Base-by-base conservation (phyloP, 1,139 yeast genomes). In the Eremothecium coryli region DNA sequence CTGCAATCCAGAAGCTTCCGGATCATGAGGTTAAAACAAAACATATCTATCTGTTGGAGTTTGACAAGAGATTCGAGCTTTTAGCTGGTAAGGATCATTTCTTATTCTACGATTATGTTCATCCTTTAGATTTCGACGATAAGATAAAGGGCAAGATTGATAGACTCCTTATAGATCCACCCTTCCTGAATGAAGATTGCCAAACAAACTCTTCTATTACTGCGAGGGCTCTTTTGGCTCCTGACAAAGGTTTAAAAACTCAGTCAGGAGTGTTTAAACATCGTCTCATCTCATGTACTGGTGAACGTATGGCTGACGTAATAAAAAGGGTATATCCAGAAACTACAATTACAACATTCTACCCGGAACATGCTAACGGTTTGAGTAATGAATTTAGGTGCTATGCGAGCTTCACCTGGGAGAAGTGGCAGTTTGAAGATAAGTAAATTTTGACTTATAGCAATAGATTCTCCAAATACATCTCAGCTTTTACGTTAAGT, bases 321-420 rank as follows among this genome's bases (percentile, higher is more conserved):
- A 72, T 85, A 26, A 53, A 62, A 26, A 64, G 66, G 35, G 71
- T 71, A 15, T 85, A 85, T 49, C 82, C 86, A 5, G 82, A 69
- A 35, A 66, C 81, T 2, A 49, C 60, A 18, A 66, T 74, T 35
- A 85, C 95, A 0, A 62, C 68, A 26, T 86, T 81, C 56, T 56
- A 59, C 32, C 95, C 95, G 0, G 80, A 79, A 46, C 95, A 86
- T 53, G 77, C 77, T 38, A 81, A 82, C 48, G 94, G 94, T 0
- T 66, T 86, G 39, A 78, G 88, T 51, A 86, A 86, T 55, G 95
- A 86, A 58, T 86, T 84, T 54, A 65, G 84, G 48, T 84, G 95
- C 50, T 85, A 82, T 52, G 85, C 95, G 1, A 71, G 75, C 29
- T 82, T 73, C 46, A 90, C 80, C 52, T 66, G 79, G 37, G 47